phyloP scores from a whole-genome alignment of 2,329 filamentous ascomycete genomes.

The Colletotrichum brevisporum region DNA sequence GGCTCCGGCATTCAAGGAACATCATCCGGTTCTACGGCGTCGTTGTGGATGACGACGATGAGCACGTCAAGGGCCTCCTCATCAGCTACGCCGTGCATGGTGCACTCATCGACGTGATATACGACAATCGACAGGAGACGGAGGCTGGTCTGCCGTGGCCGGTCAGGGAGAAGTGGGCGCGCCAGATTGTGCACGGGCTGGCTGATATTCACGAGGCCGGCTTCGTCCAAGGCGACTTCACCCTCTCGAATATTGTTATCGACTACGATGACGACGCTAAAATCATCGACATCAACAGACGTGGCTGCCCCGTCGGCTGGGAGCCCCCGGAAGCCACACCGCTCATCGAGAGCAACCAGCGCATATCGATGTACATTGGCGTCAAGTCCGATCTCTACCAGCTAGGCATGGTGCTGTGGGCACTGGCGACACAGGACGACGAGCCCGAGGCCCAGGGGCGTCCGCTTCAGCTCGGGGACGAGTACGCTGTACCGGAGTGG shows the following conservation, averaged over 20 bases:
- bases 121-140: conserved; percentile 77
- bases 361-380: conserved; percentile 97
- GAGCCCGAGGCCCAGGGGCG: conserved; percentile 86
- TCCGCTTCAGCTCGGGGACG: conserved; percentile 74
- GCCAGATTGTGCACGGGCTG: conserved; percentile 89
- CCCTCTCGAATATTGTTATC: conserved; percentile 96
- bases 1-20: conserved; percentile 77
- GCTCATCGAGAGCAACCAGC: conserved; percentile 88
- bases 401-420: conserved; percentile 97
- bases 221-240: conserved; percentile 98
- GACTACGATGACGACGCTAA: conserved; percentile 87
- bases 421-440: conserved; percentile 87
- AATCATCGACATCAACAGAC: conserved; percentile 98
- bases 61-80: conserved; percentile 87
- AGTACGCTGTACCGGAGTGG: conserved; percentile 80
- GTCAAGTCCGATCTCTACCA: conserved; percentile 98
- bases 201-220: conserved; percentile 95
- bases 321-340: conserved; percentile 92
- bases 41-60: conserved; percentile 82
- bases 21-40: conserved; percentile 92
- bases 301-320: conserved; percentile 98
- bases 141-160: conserved; percentile 74
- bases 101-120: conserved; percentile 91
- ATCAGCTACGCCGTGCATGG: conserved; percentile 91
- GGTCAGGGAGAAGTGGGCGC: conserved; percentile 87